These are phyloP conservation scores for Zygosaccharomyces sapae DNA, from an alignment of 1,139 yeast genomes.

Conservation along the genomic window DNA sequence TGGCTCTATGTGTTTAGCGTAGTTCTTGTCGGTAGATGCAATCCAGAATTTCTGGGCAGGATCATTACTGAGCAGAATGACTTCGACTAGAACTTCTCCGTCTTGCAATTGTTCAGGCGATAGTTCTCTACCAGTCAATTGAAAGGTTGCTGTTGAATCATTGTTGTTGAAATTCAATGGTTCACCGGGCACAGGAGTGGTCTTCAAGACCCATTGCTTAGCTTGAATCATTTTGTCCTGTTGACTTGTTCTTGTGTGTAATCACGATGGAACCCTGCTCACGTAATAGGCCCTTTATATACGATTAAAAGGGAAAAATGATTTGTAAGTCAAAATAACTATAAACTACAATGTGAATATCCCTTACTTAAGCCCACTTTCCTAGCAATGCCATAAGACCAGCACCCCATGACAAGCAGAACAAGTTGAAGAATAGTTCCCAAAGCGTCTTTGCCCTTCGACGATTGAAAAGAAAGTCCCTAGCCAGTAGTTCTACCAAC, in stretches of 20 bases:
- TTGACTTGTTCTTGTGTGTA: no score
- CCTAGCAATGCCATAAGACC: constrained; percentile 83
- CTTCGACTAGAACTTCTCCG: constrained; percentile 47
- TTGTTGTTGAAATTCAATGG: constrained; percentile 35
- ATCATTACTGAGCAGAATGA: constrained; percentile 55
- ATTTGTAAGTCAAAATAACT: neutral
- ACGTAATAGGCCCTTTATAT: no score
- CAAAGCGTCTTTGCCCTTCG: constrained; percentile 44
- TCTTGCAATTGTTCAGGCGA: constrained; percentile 37
- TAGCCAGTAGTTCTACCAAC: constrained; percentile 75
- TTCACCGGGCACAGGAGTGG: constrained; percentile 26
- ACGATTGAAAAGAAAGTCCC: constrained; percentile 64
- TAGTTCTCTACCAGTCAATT: constrained; percentile 31
- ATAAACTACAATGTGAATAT: no score
- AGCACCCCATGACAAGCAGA: constrained; percentile 51
- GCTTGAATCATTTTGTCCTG: constrained; percentile 25
- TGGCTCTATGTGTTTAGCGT: constrained; percentile 45
- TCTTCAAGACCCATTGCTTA: constrained; percentile 35
- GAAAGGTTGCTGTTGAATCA: constrained; percentile 40
- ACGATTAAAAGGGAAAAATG: neutral
- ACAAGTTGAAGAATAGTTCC: constrained; percentile 22
- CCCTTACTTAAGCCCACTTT: constrained; percentile 58
- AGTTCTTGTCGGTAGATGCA: constrained; percentile 42
- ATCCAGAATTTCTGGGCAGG: constrained; percentile 68
- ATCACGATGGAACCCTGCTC: no score